These are phyloP conservation scores for Saitozyma sp. DNA, from an alignment of 768 basidiomycete species.

Conservation along the genomic window DNA sequence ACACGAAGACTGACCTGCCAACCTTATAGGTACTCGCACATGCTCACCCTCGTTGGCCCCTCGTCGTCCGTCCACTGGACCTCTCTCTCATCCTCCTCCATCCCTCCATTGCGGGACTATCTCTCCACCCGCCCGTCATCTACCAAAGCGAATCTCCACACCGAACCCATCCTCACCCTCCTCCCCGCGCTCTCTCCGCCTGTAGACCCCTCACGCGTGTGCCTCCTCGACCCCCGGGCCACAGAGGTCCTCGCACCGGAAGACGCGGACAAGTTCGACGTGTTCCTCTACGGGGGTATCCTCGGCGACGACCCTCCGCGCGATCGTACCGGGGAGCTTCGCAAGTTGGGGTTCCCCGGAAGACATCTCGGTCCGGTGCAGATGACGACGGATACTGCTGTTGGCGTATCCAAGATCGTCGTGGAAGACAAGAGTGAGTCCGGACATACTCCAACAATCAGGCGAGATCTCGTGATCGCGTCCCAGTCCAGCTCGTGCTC, in stretches of 20 bases:
- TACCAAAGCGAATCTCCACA: slow-evolving; percentile 57
- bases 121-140: slow-evolving; percentile 37
- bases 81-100: slow-evolving; percentile 74
- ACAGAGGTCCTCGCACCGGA: slow-evolving; percentile 66
- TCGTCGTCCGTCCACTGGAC: slow-evolving; percentile 75
- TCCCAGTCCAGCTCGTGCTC: background rate
- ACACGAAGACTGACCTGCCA: slow-evolving; percentile 5
- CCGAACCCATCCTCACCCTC: slow-evolving; percentile 56
- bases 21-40: slow-evolving; percentile 63
- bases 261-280: slow-evolving; percentile 75
- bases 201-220: slow-evolving; percentile 63
- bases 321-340: slow-evolving; percentile 85
- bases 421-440: slow-evolving; percentile 67
- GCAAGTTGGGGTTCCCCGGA: slow-evolving; percentile 78
- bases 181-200: slow-evolving; percentile 53
- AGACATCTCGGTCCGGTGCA: slow-evolving; percentile 83
- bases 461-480: background rate
- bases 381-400: slow-evolving; percentile 98
- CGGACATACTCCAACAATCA: background rate
- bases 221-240: slow-evolving; percentile 92
- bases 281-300: slow-evolving; percentile 79
- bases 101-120: slow-evolving; percentile 57
- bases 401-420: slow-evolving; percentile 83
- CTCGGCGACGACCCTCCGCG: slow-evolving; percentile 92
- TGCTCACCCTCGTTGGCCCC: slow-evolving; percentile 73